phyloP scores from a whole-genome alignment of 2,329 filamentous ascomycete species.

The Phyllosticta paracitricarpa region DNA sequence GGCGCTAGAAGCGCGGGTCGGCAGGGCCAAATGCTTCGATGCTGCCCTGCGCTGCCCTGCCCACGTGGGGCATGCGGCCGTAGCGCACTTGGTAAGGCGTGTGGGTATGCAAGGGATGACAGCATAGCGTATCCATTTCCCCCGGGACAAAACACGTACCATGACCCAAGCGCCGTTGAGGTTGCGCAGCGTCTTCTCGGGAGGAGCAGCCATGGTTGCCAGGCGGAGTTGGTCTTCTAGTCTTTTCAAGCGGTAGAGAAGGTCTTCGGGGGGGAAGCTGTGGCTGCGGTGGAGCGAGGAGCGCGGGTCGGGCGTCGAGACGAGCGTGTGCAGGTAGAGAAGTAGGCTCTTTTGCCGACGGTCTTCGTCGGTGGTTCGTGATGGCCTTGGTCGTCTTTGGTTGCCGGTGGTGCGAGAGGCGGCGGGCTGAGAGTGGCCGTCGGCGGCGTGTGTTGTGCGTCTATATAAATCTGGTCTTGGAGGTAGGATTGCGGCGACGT shows the following conservation, averaged over 20 bases:
- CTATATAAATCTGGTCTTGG: too few species aligned
- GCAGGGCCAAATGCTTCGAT: neutral
- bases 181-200: slow-evolving; percentile 22
- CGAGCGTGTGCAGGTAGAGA: neutral
- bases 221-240: neutral
- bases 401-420: too few species aligned
- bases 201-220: slow-evolving; percentile 28
- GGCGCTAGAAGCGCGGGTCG: neutral
- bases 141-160: slow-evolving; percentile 15
- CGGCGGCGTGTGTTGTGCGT: too few species aligned
- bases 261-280: neutral
- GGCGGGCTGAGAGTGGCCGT: too few species aligned
- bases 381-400: too few species aligned
- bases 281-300: too few species aligned
- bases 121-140: neutral
- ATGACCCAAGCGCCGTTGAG: slow-evolving; percentile 31
- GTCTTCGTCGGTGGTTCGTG: too few species aligned
- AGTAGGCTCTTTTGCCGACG: neutral
- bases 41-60: neutral
- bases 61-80: neutral
- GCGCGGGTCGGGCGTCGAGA: neutral
- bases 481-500: neutral
- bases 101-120: neutral
- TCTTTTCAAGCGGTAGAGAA: neutral
- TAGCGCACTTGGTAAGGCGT: too few species aligned